phyloP scores from a whole-genome alignment of 352 stramenopile species.

The Phytophthora hibernalis region DNA sequence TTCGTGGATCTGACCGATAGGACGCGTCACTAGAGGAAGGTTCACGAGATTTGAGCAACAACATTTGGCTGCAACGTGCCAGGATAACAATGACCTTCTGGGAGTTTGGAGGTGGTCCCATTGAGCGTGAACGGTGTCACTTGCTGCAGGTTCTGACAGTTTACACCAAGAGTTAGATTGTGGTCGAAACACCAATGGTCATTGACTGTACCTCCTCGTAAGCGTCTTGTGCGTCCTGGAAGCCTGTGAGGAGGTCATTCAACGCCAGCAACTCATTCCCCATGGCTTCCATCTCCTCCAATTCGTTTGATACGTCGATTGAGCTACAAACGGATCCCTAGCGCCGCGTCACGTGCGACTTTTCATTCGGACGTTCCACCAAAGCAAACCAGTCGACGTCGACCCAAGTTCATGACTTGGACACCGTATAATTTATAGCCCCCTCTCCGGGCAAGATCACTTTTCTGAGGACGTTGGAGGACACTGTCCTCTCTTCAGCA shows the following conservation, averaged over 20 bases:
- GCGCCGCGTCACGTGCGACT: slow-evolving; percentile 26
- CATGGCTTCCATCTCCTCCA: slow-evolving; percentile 37
- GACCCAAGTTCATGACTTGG: slow-evolving; percentile 2
- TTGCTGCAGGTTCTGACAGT: slow-evolving; percentile 11
- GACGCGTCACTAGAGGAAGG: slow-evolving; percentile 48
- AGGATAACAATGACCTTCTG: slow-evolving; percentile 34
- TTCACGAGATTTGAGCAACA: not conserved
- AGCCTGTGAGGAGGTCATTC: slow-evolving; percentile 40
- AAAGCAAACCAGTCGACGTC: not conserved
- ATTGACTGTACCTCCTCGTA: slow-evolving; percentile 32
- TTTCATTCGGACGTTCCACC: slow-evolving; percentile 19
- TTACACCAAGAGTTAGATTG: not conserved
- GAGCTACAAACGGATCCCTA: slow-evolving; percentile 14
- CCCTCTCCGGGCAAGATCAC: not conserved
- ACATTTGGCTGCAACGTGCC: not conserved
- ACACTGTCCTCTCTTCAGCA: slow-evolving; percentile 1
- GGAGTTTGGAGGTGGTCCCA: slow-evolving; percentile 12
- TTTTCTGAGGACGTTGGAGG: slow-evolving; percentile 7
- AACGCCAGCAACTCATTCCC: slow-evolving; percentile 43
- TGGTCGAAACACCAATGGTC: not conserved
- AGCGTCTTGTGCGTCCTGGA: slow-evolving; percentile 30
- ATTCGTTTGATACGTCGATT: slow-evolving; percentile 4
- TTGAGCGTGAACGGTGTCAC: slow-evolving; percentile 38
- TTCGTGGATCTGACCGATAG: slow-evolving; percentile 74
- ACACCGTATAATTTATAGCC: not conserved